phyloP scores from a whole-genome alignment of 257 asterid genomes.

The Solanum tacnaense region DNA sequence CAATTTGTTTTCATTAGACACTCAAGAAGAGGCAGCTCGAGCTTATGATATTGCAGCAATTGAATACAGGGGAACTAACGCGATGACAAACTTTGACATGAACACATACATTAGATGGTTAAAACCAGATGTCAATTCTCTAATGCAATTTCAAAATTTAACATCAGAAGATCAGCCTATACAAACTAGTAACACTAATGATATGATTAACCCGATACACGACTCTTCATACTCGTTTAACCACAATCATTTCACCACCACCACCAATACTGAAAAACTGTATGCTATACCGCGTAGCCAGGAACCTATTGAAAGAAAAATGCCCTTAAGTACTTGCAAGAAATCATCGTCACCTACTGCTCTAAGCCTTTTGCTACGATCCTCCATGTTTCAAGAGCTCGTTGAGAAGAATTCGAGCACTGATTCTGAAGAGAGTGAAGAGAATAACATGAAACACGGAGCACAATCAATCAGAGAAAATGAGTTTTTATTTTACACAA shows the following conservation, averaged over 20 bases:
- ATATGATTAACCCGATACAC: constrained; percentile 2
- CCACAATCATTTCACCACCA: constrained; percentile 10
- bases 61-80: constrained; percentile 40
- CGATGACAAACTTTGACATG: constrained; percentile 41
- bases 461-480: neutral
- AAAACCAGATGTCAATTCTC: constrained; percentile 25
- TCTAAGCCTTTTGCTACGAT: constrained; percentile 46
- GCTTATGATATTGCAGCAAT: constrained; percentile 48
- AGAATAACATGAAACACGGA: neutral
- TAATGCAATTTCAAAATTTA: neutral
- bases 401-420: constrained; percentile 34
- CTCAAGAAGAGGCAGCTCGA: constrained; percentile 52
- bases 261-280: constrained; percentile 7
- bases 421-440: neutral
- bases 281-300: constrained; percentile 24
- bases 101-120: constrained; percentile 37
- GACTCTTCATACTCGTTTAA: constrained; percentile 11
- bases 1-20: constrained; percentile 8
- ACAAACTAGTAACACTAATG: neutral
- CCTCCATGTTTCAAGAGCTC: constrained; percentile 60
- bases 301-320: constrained; percentile 49
- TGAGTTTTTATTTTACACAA: constrained; percentile 4
- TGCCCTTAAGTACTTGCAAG: constrained; percentile 37
- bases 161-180: constrained; percentile 1
- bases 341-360: constrained; percentile 52